Base-by-base conservation (phyloP, 441 rosid species). In the Flueggea neowawraea region DNA sequence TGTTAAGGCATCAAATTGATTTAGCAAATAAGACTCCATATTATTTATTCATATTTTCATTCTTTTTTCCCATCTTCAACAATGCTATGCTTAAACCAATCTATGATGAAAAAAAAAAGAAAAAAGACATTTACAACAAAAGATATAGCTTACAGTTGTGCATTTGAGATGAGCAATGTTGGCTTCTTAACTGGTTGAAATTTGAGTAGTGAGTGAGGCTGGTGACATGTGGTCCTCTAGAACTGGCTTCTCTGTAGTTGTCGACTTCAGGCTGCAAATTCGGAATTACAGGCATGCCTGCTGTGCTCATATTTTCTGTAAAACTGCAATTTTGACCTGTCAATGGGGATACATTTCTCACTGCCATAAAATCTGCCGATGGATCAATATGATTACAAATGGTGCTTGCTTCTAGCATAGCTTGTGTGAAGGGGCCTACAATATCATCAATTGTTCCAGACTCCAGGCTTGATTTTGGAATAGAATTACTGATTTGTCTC, bases 91-190 rank as follows among this genome's bases (percentile, higher is more conserved):
- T 36, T 36, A 36, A 36, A 36, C 41, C 6, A 5, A 15, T 41
- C 36, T 13, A 6, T 36, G 5, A 41, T n/a, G 6, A 16, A 22
- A 54, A 63, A 55, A 36, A n/a, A n/a, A n/a, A n/a, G n/a, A n/a
- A n/a, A n/a, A 76, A 36, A 36, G 41, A 36, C 41, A 5, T 36
- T 36, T 8, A 36, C 9, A 36, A 36, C 41, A 5, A 4, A 5
- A 36, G 41, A 36, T 36, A 5, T 36, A 36, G 9, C 90, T 82
- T 73, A 83, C 91, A 67, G 28, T 60, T 76, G 17, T 77, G 69
- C 43, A 50, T 63, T 52, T 78, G 82, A 63, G 65, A 69, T 55
- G 59, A 72, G 50, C 50, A 55, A 54, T 66, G 58, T 49, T 65
- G 55, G 39, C 59, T 56, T 32, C 67, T 70, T 57, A 64, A 52